These are phyloP conservation scores for Starmerella scarabaei DNA, from an alignment of 805 yeast genomes.

Conservation along the genomic window DNA sequence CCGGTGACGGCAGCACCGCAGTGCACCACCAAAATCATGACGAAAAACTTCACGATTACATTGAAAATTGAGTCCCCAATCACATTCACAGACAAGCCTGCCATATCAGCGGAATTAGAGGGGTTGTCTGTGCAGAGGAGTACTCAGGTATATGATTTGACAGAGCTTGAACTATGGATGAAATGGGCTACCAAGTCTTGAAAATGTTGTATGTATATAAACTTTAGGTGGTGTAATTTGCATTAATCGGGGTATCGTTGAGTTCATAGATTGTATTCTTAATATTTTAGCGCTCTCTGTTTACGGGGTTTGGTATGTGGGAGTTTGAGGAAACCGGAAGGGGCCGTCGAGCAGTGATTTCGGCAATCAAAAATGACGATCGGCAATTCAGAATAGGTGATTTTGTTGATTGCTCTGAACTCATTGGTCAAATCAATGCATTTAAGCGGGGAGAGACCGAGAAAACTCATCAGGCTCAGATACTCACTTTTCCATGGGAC, in stretches of 20 bases:
- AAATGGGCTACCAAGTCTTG: constrained; percentile 19
- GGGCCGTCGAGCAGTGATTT: constrained; percentile 10
- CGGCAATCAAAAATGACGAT: neutral
- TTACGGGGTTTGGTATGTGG: constrained; percentile 11
- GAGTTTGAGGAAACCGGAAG: constrained; percentile 11
- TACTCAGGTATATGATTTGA: constrained; percentile 24
- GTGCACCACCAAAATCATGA: neutral
- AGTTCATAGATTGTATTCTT: neutral
- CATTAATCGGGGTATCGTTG: neutral
- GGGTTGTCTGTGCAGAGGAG: too few relatives aligned
- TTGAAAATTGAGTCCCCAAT: constrained; percentile 9
- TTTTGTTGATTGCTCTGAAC: constrained; percentile 11
- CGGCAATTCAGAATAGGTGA: constrained; percentile 6
- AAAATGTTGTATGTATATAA: neutral
- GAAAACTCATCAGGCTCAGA: constrained; percentile 7
- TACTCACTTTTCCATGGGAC: constrained; percentile 3
- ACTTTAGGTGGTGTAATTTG: too few relatives aligned
- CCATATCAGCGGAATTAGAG: constrained; percentile 1
- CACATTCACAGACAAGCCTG: constrained; percentile 3
- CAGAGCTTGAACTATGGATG: constrained; percentile 29
- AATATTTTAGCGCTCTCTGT: neutral
- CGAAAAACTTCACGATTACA: neutral
- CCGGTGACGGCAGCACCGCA: constrained; percentile 4
- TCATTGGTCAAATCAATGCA: constrained; percentile 8
- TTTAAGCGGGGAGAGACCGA: constrained; percentile 11